These are phyloP conservation scores for Cenchrus purpureus DNA, from an alignment of 176 grass and related monocot species.

Conservation along the genomic window DNA sequence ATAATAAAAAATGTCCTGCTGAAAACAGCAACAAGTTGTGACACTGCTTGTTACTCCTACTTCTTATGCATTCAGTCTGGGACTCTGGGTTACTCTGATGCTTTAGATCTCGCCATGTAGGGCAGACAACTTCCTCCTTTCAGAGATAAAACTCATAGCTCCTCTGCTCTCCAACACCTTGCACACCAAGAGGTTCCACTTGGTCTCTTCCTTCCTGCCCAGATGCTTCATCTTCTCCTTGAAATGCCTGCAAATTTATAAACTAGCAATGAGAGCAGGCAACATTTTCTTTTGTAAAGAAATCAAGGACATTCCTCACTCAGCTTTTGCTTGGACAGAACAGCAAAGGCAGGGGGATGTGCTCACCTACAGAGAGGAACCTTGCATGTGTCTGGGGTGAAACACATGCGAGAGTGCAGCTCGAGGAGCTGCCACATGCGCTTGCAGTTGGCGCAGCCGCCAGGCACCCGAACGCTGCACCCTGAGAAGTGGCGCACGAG, in stretches of 20 bases:
- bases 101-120: neutral
- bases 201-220: conserved; percentile 68
- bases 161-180: conserved; percentile 65
- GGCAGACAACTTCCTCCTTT: conserved; percentile 20
- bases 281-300: too few relatives aligned
- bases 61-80: too few relatives aligned
- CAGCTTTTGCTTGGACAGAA: neutral
- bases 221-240: conserved; percentile 65
- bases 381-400: conserved; percentile 56
- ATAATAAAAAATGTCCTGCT: too few relatives aligned
- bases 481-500: conserved; percentile 77
- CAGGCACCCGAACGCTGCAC: conserved; percentile 65
- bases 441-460: conserved; percentile 86
- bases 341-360: conserved; percentile 4
- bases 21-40: neutral
- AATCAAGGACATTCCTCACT: too few relatives aligned
- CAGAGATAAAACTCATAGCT: conserved; percentile 42
- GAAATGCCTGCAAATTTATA: conserved; percentile 61
- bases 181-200: conserved; percentile 68
- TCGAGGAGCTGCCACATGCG: conserved; percentile 92
- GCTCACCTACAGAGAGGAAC: conserved; percentile 87
- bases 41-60: neutral
- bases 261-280: too few relatives aligned
- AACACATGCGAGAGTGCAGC: conserved; percentile 84
- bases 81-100: neutral